These are phyloP conservation scores for Anisogramma anomala DNA, from an alignment of 2,329 filamentous ascomycete species.

Conservation along the genomic window DNA sequence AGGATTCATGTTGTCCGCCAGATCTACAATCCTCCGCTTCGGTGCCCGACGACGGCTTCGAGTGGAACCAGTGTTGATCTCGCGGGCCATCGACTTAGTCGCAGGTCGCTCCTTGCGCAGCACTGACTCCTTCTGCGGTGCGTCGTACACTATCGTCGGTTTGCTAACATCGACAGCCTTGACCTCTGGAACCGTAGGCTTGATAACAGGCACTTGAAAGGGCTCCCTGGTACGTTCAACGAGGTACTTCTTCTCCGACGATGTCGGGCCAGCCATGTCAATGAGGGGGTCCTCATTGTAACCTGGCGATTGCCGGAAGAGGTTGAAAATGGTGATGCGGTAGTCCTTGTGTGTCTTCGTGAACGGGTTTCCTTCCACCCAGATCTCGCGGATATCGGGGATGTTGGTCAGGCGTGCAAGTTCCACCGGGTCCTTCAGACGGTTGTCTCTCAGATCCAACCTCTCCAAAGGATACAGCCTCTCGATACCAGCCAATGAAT, in stretches of 20 bases:
- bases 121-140: constrained; percentile 34
- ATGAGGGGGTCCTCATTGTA: constrained; percentile 86
- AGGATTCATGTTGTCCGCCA: constrained; percentile 45
- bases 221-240: constrained; percentile 70
- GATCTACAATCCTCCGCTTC: constrained; percentile 53
- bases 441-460: constrained; percentile 84
- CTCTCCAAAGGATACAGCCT: constrained; percentile 79
- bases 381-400: constrained; percentile 84
- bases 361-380: constrained; percentile 86
- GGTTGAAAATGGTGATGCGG: constrained; percentile 84
- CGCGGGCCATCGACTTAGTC: constrained; percentile 43
- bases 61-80: constrained; percentile 46
- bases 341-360: constrained; percentile 77
- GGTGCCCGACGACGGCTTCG: constrained; percentile 45
- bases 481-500: constrained; percentile 81
- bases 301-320: constrained; percentile 82
- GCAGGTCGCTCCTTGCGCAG: constrained; percentile 49
- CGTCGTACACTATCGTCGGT: constrained; percentile 46
- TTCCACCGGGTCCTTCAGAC: constrained; percentile 80
- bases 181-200: constrained; percentile 51
- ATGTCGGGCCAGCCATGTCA: constrained; percentile 72
- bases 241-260: constrained; percentile 72
- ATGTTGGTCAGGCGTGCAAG: constrained; percentile 80
- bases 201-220: constrained; percentile 66
- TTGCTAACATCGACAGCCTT: constrained; percentile 57